A percentile compares a stretch with the other conserved stretches of the same genome.
Evolutionary conservation across 805 yeast species (phyloP).

Genomic region (Saccharomycopsis amapae): DNA sequence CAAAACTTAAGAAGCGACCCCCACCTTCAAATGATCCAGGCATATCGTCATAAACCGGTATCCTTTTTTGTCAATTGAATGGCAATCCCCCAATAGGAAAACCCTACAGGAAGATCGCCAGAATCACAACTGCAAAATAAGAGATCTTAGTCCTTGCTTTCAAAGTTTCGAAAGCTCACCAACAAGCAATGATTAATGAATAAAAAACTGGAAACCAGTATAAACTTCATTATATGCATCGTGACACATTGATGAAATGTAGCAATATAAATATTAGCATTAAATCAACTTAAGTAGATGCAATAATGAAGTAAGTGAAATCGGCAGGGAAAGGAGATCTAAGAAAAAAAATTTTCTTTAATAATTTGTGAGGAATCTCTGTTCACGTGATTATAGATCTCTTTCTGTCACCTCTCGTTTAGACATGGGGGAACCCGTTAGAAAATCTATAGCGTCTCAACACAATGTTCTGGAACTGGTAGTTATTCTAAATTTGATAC

Average conservation of each 20-base stretch:
- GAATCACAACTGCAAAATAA: background rate
- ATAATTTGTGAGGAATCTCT: too few species aligned
- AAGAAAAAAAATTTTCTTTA: too few species aligned
- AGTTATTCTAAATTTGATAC: background rate
- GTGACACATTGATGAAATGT: conserved; percentile 20
- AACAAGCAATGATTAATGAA: background rate
- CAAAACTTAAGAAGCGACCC: too few species aligned
- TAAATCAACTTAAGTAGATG: conserved; percentile 20
- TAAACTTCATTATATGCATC: conserved; percentile 13
- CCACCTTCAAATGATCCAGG: too few species aligned
- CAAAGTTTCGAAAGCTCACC: background rate
- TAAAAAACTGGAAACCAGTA: background rate
- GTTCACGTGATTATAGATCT: too few species aligned
- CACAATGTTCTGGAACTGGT: background rate
- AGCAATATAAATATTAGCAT: conserved; percentile 1
- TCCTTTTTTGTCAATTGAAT: too few species aligned
- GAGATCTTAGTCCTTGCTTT: background rate
- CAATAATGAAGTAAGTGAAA: background rate
- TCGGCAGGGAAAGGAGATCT: background rate
- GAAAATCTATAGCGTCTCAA: background rate
- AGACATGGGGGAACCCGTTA: too few species aligned
- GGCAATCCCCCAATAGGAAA: too few species aligned
- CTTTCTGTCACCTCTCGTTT: too few species aligned
- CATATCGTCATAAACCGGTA: too few species aligned
- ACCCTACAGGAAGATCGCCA: background rate